A percentile compares a stretch with the other conserved stretches of the same genome.
These are phyloP conservation scores for Bauhinia variegata DNA, from an alignment of 306 rosid species.

Conservation along the genomic window DNA sequence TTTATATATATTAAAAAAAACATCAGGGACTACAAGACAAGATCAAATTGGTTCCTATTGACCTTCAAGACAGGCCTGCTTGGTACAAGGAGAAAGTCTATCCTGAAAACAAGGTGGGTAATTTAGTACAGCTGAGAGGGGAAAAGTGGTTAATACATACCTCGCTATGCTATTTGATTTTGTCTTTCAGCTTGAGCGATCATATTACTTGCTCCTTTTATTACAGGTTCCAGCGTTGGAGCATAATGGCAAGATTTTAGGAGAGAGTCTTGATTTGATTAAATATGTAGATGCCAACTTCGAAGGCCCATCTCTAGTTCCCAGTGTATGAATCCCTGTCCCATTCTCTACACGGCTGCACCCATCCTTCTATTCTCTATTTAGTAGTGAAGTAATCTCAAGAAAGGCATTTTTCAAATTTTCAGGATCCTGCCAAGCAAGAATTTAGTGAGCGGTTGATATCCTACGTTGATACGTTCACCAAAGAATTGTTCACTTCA, in stretches of 20 bases:
- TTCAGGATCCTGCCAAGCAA: conserved; percentile 60
- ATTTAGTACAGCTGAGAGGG: neutral
- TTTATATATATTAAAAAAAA: neutral
- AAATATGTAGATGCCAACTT: conserved; percentile 56
- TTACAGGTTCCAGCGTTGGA: conserved; percentile 67
- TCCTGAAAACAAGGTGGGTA: conserved; percentile 54
- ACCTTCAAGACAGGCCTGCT: conserved; percentile 64
- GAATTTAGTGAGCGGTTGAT: conserved; percentile 58
- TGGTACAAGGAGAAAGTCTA: conserved; percentile 80
- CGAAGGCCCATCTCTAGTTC: conserved; percentile 48
- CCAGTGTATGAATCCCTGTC: conserved; percentile 39
- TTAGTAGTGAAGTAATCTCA: neutral
- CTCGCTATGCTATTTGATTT: too few relatives aligned
- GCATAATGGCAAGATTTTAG: conserved; percentile 61
- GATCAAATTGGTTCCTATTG: conserved; percentile 63
- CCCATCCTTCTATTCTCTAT: neutral
- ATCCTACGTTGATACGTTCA: conserved; percentile 44
- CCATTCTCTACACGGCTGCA: neutral
- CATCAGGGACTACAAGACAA: conserved; percentile 66
- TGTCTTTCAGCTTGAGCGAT: neutral
- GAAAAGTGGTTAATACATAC: too few relatives aligned
- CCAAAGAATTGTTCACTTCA: conserved; percentile 24
- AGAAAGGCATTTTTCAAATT: conserved; percentile 14
- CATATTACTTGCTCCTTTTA: neutral
- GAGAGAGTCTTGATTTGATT: conserved; percentile 67